Conservation (phyloP, 1,284 basidiomycete species). For the Cystobasidium slooffiae region DNA sequence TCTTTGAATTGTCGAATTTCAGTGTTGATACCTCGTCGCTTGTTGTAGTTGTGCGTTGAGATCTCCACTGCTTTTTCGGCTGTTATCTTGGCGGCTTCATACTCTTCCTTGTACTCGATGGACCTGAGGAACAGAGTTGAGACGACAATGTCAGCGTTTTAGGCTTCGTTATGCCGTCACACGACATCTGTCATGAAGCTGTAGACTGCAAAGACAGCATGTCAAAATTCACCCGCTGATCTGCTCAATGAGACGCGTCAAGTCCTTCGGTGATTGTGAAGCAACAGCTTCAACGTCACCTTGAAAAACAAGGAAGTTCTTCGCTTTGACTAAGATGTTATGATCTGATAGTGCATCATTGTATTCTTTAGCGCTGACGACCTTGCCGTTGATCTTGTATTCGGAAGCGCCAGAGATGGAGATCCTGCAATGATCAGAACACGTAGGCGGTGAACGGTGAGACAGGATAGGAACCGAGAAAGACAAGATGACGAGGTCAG, state of each 20-base stretch:
- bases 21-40: conserved; percentile 86
- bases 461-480: neutral
- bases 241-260: conserved; percentile 90
- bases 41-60: conserved; percentile 90
- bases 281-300: conserved; percentile 98
- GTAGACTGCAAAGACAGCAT: neutral
- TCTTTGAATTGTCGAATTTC: conserved; percentile 98
- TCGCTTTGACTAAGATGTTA: conserved; percentile 98
- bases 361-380: conserved; percentile 81
- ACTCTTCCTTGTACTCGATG: conserved; percentile 83
- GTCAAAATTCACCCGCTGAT: conserved; percentile 70
- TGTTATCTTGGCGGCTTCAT: conserved; percentile 83
- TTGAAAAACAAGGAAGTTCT: conserved; percentile 99
- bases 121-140: conserved; percentile 60
- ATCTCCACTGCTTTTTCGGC: conserved; percentile 91
- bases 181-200: no score
- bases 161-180: neutral
- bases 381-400: conserved; percentile 78
- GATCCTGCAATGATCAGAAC: conserved; percentile 64
- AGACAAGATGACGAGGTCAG: neutral
- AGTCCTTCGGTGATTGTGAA: conserved; percentile 87
- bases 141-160: neutral
- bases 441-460: neutral
- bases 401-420: conserved; percentile 82
- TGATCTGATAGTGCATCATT: conserved; percentile 81